Base-by-base conservation (phyloP, 2,329 filamentous ascomycete species). In the Sporothrix brunneoviolacea region DNA sequence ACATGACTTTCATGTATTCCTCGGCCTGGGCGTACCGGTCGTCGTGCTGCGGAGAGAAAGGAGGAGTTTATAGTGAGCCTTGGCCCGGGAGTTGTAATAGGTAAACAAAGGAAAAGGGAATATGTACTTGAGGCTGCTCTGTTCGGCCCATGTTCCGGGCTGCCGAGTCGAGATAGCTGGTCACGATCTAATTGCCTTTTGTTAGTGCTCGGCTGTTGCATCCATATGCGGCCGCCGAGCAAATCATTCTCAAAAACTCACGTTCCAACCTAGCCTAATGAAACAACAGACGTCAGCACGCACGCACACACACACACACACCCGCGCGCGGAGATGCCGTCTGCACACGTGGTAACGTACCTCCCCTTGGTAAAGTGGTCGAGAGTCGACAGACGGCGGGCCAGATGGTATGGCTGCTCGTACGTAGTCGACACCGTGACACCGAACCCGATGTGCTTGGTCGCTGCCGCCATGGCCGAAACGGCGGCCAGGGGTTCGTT, bases 401-500 rank as follows among this genome's bases (percentile, higher is more conserved):
- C 57, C 3, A 58, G 51, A 8, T 48, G 43, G 43, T 51, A 58
- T 3, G 57, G 57, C 36, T 54, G 42, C 24, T 57, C 55, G 16
- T 53, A 58, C n/a, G 50, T 53, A 1, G 57, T 58, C 2, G 52
- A 48, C 8, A 51, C 43, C 4, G 57, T 58, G 12, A 57, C 48
- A 16, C 53, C 57, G 37, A 58, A 58, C n/a, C 52, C 54, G 10
- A 58, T 52, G 22, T 33, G 54, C 36, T 54, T 52, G 13, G 57
- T 58, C 0, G 49, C 57, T 1, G 57, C 53, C 3, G 57, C 57
- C 57, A 58, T 58, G 28, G 57, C 55, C 10, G 55, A 51, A 16
- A 58, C 38, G 6, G 82, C 73, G 4, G 74, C 71, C 2, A 86
- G 60, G 0, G 83, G 83, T 61, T 87, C 83, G 54, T 84, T 85